Evolutionary conservation across 257 asterid genomes (phyloP).

Genomic region (Cordia subcordata): DNA sequence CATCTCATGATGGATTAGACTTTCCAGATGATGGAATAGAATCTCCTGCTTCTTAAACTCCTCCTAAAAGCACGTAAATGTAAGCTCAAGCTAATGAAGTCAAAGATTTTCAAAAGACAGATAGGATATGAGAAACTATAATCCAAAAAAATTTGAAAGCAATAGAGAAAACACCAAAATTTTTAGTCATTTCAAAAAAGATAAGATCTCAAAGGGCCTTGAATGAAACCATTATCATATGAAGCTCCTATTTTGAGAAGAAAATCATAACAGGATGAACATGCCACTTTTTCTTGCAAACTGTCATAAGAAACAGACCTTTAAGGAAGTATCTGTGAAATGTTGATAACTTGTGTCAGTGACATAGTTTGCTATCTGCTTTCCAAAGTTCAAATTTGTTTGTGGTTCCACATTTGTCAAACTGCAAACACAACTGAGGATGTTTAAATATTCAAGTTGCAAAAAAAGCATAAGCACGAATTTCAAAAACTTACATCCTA

Average conservation of each 20-base stretch:
- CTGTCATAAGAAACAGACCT: slow-evolving; percentile 27
- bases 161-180: background rate
- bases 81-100: slow-evolving; percentile 10
- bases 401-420: background rate
- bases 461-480: slow-evolving; percentile 3
- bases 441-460: background rate
- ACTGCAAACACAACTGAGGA: background rate
- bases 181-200: background rate
- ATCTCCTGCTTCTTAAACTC: slow-evolving; percentile 7
- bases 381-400: slow-evolving; percentile 16
- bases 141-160: background rate
- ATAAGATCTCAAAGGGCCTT: background rate
- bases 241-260: background rate
- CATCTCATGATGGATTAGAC: slow-evolving; percentile 14
- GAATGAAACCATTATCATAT: slow-evolving; percentile 2
- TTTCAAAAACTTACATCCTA: background rate
- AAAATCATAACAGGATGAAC: slow-evolving; percentile 2
- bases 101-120: background rate
- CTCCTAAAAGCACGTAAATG: slow-evolving; percentile 19
- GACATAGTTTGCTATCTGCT: slow-evolving; percentile 11
- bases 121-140: background rate
- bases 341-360: slow-evolving; percentile 10
- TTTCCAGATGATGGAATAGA: slow-evolving; percentile 10
- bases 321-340: slow-evolving; percentile 17
- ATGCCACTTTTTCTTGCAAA: background rate